Evolutionary conservation across 495 filamentous ascomycete species (phyloP).

Genomic region (Evernia prunastri): DNA sequence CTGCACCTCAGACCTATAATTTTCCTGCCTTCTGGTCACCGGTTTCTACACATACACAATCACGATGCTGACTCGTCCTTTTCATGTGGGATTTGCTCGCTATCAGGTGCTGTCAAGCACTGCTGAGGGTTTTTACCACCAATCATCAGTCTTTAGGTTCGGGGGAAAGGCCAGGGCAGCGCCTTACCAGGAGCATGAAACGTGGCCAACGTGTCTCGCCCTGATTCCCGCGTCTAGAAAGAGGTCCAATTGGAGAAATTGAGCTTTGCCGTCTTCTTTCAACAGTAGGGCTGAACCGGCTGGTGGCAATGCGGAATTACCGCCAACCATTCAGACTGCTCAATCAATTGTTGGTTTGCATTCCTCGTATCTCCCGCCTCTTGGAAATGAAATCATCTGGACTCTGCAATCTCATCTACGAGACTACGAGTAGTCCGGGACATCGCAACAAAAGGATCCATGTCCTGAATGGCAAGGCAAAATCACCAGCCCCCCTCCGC

Average conservation of each 20-base stretch:
- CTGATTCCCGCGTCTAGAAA: slow-evolving; percentile 2
- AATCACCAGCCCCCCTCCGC: background rate
- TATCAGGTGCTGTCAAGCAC: background rate
- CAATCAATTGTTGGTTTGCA: background rate
- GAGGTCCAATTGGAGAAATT: slow-evolving; percentile 4
- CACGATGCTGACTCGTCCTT: background rate
- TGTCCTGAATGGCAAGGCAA: background rate
- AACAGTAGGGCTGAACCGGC: background rate
- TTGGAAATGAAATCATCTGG: background rate
- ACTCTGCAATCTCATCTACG: background rate
- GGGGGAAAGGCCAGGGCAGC: background rate
- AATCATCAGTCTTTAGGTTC: too few species aligned
- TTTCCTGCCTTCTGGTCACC: background rate
- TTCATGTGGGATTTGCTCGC: background rate
- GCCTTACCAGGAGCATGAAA: slow-evolving; percentile 12
- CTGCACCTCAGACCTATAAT: background rate
- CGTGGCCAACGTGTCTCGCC: slow-evolving; percentile 1
- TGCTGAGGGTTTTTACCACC: background rate
- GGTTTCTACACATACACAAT: background rate
- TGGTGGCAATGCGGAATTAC: background rate
- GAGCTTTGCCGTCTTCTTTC: slow-evolving; percentile 10
- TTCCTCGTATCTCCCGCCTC: too few species aligned
- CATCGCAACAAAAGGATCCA: background rate
- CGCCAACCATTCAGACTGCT: background rate
- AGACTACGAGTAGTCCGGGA: background rate